Evolutionary conservation across 805 yeast species (phyloP).

Genomic region (Maudiozyma barnettii): DNA sequence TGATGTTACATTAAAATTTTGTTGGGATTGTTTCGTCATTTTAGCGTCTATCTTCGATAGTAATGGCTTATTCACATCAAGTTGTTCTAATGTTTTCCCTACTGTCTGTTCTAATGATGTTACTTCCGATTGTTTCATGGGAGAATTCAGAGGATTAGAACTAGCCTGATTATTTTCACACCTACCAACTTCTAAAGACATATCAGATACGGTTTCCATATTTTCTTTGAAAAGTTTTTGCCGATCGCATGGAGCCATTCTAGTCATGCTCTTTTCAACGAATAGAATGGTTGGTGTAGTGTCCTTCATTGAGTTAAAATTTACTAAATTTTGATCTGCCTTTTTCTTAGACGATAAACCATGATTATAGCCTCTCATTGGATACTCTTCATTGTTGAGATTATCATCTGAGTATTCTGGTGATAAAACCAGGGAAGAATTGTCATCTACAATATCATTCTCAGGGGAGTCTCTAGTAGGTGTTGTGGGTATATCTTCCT

Average conservation of each 20-base stretch:
- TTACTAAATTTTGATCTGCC: not conserved
- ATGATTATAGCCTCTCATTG: conserved; percentile 11
- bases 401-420: not conserved
- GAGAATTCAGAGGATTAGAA: not conserved
- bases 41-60: not conserved
- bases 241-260: not conserved
- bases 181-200: conserved; percentile 9
- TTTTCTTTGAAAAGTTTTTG: not conserved
- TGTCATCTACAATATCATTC: not conserved
- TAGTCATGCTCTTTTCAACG: not conserved
- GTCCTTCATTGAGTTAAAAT: not conserved
- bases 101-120: not conserved
- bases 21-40: not conserved
- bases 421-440: conserved; percentile 1
- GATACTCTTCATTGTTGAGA: not conserved
- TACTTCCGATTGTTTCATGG: not conserved
- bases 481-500: not conserved
- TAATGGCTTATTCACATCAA: conserved; percentile 18
- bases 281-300: not conserved
- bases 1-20: conserved; percentile 15
- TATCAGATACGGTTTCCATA: conserved; percentile 1
- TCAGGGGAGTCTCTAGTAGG: not conserved
- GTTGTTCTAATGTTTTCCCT: conserved; percentile 11
- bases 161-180: not conserved
- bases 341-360: conserved; percentile 13